Base-by-base conservation (phyloP, 768 basidiomycete species). In the Lanmaoa rubissima region DNA sequence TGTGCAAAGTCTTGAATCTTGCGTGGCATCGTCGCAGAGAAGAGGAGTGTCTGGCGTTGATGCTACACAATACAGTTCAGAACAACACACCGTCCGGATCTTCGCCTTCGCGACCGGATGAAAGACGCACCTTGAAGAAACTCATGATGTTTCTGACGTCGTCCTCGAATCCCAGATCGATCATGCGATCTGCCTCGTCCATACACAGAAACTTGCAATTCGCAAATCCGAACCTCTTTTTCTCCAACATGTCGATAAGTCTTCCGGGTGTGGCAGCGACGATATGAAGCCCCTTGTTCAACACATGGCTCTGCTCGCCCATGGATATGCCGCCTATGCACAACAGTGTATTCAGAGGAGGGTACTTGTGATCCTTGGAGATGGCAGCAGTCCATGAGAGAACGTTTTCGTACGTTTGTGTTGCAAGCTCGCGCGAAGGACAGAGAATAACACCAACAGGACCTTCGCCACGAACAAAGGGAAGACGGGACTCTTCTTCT, bases 151-250 rank as follows among this genome's bases (percentile, higher is more conserved):
- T 97, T 55, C 97, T 82, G 32, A 99, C 95, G 64, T 99, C 97
- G 58, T 99, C 97, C 73, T 99, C 97, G 66, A 99, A 99, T 0
- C 97, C 97, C 69, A 98, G 79, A 69, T 99, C 97, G 58, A 99
- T 94, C 97, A 99, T 99, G 56, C 97, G 79, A 74, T 99, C 97
- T 0, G 97, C 97, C 74, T 99, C 97, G 74, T 99, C 97, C 93
- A 99, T 94, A 69, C 95, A 98, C 12, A 99, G 76, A 69, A 85
- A 97, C 77, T 93, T 94, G 87, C 95, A 98, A 60, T 87, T 88
- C 59, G 90, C 89, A 69, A 98, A 89, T 6, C 88, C 92, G 65
- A 99, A 91, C 60, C 86, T 82, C 72, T 85, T 91, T 79, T 98
- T 98, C 73, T 97, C 94, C 61, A 99, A 74, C 93, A 99, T 96